Evolutionary conservation across 2,329 filamentous ascomycete species (phyloP).

Genomic region (Colletotrichum liriopes): DNA sequence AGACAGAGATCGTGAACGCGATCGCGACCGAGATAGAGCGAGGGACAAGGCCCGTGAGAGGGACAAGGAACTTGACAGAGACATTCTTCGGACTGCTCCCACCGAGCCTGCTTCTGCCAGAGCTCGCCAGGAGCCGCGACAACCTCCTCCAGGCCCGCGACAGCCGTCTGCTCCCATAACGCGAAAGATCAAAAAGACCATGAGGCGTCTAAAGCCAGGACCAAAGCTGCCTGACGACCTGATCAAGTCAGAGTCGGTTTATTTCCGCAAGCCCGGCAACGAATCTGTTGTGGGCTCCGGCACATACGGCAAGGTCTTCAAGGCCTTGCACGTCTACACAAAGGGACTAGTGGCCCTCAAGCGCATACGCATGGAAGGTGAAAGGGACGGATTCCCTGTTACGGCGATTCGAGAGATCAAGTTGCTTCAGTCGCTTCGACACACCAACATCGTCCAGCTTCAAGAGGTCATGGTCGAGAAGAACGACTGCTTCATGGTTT

Average conservation of each 20-base stretch:
- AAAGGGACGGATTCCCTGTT: constrained; percentile 91
- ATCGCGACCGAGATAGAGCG: constrained; percentile 52
- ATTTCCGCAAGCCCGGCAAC: constrained; percentile 96
- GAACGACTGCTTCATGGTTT: constrained; percentile 99
- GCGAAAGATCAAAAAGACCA: constrained; percentile 76
- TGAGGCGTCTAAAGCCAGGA: constrained; percentile 79
- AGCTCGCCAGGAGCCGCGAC: constrained; percentile 53
- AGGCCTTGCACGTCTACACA: constrained; percentile 93
- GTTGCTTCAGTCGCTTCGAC: constrained; percentile 87
- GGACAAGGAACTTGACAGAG: constrained; percentile 57
- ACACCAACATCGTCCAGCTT: constrained; percentile 85
- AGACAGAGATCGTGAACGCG: constrained; percentile 45
- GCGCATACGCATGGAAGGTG: constrained; percentile 93
- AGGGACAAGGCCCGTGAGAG: constrained; percentile 56
- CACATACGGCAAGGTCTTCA: constrained; percentile 96
- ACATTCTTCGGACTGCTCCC: constrained; percentile 65
- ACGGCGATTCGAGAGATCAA: constrained; percentile 94
- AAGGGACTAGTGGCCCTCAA: constrained; percentile 88
- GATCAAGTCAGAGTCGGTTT: constrained; percentile 87
- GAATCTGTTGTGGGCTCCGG: constrained; percentile 96
- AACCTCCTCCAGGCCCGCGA: constrained; percentile 54
- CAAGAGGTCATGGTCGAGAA: constrained; percentile 98
- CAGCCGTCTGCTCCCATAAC: constrained; percentile 62
- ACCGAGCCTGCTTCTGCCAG: constrained; percentile 70
- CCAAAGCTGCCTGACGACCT: constrained; percentile 82